These are phyloP conservation scores for Paspalum notatum DNA, from an alignment of 176 grass and related monocot genomes.

Conservation along the genomic window DNA sequence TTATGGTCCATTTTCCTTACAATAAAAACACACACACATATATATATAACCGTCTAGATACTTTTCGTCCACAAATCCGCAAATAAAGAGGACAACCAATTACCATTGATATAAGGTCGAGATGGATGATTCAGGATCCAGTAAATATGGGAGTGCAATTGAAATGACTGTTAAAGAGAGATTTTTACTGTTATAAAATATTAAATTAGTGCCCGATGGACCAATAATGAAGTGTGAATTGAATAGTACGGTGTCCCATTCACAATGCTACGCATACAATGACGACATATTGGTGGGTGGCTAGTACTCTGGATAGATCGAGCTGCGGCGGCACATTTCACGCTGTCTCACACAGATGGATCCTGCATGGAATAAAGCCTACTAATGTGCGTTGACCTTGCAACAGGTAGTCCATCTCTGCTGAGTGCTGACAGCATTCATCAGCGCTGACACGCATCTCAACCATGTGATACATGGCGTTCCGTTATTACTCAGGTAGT, in stretches of 20 bases:
- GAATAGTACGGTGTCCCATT: not conserved
- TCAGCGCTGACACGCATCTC: slow-evolving; percentile 2
- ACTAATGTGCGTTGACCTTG: not conserved
- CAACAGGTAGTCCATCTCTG: not conserved
- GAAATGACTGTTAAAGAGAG: too few relatives aligned
- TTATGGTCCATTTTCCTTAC: too few relatives aligned
- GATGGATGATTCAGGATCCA: too few relatives aligned
- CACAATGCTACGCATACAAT: not conserved
- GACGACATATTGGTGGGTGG: not conserved
- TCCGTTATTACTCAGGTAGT: not conserved
- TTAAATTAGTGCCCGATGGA: too few relatives aligned
- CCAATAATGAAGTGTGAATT: too few relatives aligned
- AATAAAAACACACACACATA: too few relatives aligned
- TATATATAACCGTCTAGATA: too few relatives aligned
- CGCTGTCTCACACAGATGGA: not conserved
- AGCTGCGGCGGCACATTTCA: slow-evolving; percentile 1
- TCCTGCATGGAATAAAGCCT: not conserved
- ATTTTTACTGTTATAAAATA: too few relatives aligned
- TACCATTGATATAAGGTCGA: too few relatives aligned
- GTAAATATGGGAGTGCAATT: too few relatives aligned
- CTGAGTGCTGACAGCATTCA: not conserved
- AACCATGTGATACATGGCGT: not conserved
- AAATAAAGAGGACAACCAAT: too few relatives aligned
- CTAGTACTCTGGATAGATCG: not conserved
- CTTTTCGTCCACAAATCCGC: too few relatives aligned